Evolutionary conservation across 228 moss, liverwort and hornwort genomes (phyloP), one percentile per base, ranked within the genome.

Genomic region (Sphagnum fallax): DNA sequence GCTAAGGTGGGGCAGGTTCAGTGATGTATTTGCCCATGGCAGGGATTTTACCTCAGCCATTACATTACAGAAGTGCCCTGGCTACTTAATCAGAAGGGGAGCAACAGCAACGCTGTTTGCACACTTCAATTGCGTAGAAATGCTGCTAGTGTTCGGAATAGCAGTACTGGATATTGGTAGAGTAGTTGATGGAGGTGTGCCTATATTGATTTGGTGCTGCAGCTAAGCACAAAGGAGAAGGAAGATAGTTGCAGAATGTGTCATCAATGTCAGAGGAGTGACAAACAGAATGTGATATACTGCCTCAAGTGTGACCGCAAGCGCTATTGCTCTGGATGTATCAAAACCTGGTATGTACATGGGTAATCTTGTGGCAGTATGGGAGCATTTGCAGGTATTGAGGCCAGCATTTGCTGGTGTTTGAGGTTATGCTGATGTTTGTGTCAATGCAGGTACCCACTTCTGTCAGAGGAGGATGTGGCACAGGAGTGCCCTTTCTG

Each of bases 251-350:
- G 85, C 67, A 87, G 91, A 75, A 93, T 91, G 91, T 93, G 93
- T 66, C 93, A 93, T 72, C 93, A 93, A 67, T 93, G 93, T 66
- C 91, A 93, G 72, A 74, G 93, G 64, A 93, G 87, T 61, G 93
- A 93, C 53, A 93, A 93, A 74, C 79, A 77, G 14, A 73, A 78
- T 60, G 81, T 93, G 68, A 71, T 91, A 58, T 83, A 78, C 74
- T 93, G 93, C 76, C 68, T 70, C 58, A 81, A 77, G 65, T 93
- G 93, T 75, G 75, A 10, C 4, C 72, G 80, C 75, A 89, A 89
- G 77, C 87, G 93, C 55, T 93, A 91, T 71, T 93, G 93, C 75
- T 78, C 82, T 47, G 78, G 82, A 74, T 93, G 93, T 70, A 89
- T 91, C 49, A 65, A 55, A 48, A 78, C 78, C 69, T 93, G 93